Conservation (phyloP, 1,139 yeast genomes). For the Pichia kudriavzevii region DNA sequence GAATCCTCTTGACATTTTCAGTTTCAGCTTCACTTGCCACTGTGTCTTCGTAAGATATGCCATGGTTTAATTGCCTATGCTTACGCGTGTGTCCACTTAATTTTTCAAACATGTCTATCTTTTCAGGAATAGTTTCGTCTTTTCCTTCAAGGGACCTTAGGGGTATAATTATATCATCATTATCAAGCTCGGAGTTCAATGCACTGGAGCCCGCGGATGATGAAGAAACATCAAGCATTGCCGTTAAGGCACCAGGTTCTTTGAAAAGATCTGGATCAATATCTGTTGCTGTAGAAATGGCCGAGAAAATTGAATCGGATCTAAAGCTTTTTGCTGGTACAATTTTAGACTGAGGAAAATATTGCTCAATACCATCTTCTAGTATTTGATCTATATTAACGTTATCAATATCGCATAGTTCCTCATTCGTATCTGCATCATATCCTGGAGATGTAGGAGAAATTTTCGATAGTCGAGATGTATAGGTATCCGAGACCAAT, state of each 20-base stretch:
- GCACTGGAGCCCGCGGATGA: slow-evolving; percentile 9
- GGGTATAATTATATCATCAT: slow-evolving; percentile 1
- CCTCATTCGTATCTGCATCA: background rate
- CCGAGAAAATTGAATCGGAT: too few relatives aligned
- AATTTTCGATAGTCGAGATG: too few relatives aligned
- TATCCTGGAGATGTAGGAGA: too few relatives aligned
- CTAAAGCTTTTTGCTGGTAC: too few relatives aligned
- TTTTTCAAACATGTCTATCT: slow-evolving; percentile 24
- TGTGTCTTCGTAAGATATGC: slow-evolving; percentile 1
- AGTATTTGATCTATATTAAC: background rate
- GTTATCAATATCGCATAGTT: too few relatives aligned
- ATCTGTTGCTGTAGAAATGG: too few relatives aligned
- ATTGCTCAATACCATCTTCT: slow-evolving; percentile 3
- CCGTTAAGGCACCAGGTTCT: slow-evolving; percentile 12
- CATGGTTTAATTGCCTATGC: slow-evolving; percentile 4
- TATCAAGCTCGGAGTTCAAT: slow-evolving; percentile 6
- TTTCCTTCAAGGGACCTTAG: background rate
- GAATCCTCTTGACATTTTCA: slow-evolving; percentile 4
- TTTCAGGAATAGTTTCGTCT: slow-evolving; percentile 20
- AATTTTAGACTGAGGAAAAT: too few relatives aligned
- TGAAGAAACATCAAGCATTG: slow-evolving; percentile 14
- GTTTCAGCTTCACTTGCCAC: background rate
- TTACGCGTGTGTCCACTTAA: slow-evolving; percentile 20
- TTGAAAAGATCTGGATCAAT: slow-evolving; percentile 3
- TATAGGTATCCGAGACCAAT: too few relatives aligned